Conservation (phyloP, 352 stramenopile species). For the Heterotrichella gracilis region DNA sequence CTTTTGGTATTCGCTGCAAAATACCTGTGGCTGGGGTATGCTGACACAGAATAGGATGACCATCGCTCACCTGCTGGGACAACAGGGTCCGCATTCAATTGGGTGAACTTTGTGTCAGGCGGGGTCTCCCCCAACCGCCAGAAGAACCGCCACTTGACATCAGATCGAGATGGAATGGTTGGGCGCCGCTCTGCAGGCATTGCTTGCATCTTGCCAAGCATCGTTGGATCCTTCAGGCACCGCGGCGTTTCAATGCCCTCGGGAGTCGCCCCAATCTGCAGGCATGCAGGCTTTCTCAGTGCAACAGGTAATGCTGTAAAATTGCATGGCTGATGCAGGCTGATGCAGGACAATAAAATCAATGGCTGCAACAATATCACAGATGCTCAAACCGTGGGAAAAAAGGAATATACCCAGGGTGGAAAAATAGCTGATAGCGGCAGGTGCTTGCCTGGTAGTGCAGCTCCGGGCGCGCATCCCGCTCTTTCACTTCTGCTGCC, state of each 20-base stretch:
- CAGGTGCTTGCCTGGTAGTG: constrained; percentile 29
- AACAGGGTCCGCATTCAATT: constrained; percentile 47
- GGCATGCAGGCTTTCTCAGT: constrained; percentile 46
- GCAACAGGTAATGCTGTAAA: constrained; percentile 43
- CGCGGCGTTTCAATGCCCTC: constrained; percentile 30
- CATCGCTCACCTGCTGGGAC: constrained; percentile 39
- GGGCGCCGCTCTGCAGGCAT: no score
- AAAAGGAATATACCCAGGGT: constrained; percentile 12
- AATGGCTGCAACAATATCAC: not conserved
- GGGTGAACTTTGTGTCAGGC: constrained; percentile 20
- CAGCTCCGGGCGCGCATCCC: constrained; percentile 44
- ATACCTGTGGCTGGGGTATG: no score
- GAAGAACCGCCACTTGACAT: constrained; percentile 69
- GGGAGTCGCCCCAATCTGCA: constrained; percentile 28
- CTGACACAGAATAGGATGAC: no score
- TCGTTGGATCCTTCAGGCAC: constrained; percentile 42
- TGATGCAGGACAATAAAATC: constrained; percentile 12
- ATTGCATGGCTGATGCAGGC: constrained; percentile 21
- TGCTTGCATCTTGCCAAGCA: no score
- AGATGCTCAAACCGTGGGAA: not conserved
- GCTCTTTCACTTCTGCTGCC: constrained; percentile 32
- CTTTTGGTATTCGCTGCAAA: no score
- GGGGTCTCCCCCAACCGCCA: constrained; percentile 47
- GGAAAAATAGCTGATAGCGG: constrained; percentile 11
- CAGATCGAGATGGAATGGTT: no score